Evolutionary conservation across 305 asterid species (phyloP).

Genomic region (Withania somnifera): DNA sequence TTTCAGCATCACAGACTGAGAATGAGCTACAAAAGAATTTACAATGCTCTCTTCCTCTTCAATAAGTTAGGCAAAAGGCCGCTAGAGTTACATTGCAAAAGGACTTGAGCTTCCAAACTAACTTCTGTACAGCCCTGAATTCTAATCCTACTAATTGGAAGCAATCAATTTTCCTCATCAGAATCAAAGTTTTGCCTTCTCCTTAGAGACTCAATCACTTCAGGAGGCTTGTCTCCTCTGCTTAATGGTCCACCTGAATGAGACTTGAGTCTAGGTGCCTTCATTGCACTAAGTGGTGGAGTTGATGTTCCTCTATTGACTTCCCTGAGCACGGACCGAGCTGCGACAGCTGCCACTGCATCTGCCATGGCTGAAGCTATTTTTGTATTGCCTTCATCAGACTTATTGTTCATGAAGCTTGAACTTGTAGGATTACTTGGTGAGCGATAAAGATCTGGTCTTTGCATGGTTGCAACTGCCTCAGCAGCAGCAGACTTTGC

Average conservation of each 20-base stretch:
- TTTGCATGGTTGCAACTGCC: slow-evolving; percentile 45
- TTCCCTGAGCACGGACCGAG: slow-evolving; percentile 65
- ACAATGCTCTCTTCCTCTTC: not conserved
- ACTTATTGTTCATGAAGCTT: slow-evolving; percentile 14
- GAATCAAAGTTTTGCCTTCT: slow-evolving; percentile 62
- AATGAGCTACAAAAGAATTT: not conserved
- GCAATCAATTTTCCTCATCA: slow-evolving; percentile 52
- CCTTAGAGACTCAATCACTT: slow-evolving; percentile 63
- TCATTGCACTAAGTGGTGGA: slow-evolving; percentile 67
- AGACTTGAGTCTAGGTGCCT: slow-evolving; percentile 71
- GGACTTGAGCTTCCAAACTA: not conserved
- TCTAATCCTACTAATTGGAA: not conserved
- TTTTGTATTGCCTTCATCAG: slow-evolving; percentile 20
- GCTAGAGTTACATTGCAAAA: not conserved
- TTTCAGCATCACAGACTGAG: not conserved
- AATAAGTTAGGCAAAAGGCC: not conserved
- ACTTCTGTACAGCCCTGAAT: not conserved
- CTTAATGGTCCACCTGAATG: slow-evolving; percentile 4
- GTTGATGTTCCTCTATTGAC: slow-evolving; percentile 45
- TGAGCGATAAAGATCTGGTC: slow-evolving; percentile 27
- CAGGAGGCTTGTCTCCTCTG: slow-evolving; percentile 32
- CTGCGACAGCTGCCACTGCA: slow-evolving; percentile 57
- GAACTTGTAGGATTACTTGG: slow-evolving; percentile 22
- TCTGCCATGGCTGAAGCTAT: slow-evolving; percentile 73
- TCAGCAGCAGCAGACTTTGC: slow-evolving; percentile 57